Conservation (phyloP, 2,329 filamentous ascomycete species). For the Colletotrichum godetiae region DNA sequence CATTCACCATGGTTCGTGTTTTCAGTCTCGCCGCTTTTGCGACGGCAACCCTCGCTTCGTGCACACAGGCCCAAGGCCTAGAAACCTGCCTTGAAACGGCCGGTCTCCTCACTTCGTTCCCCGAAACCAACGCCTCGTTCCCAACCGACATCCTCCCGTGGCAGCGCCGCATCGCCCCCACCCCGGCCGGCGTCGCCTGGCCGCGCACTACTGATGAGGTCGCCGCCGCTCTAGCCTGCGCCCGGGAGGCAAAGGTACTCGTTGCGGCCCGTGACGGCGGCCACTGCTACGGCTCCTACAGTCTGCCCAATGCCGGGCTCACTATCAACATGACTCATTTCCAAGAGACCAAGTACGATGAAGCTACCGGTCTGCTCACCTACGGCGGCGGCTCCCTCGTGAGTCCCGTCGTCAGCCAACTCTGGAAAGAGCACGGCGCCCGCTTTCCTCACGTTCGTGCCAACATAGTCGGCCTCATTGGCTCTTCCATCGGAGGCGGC, state of each 20-base stretch:
- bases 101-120: constrained; percentile 30
- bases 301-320: constrained; percentile 28
- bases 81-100: constrained; percentile 32
- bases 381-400: constrained; percentile 32
- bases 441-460: constrained; percentile 36
- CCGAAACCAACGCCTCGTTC: constrained; percentile 31
- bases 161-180: constrained; percentile 33
- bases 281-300: constrained; percentile 34
- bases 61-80: constrained; percentile 12
- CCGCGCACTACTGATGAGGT: constrained; percentile 29
- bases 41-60: not conserved
- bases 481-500: constrained; percentile 34
- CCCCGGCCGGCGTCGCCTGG: constrained; percentile 33
- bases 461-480: constrained; percentile 30
- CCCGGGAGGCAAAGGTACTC: constrained; percentile 31
- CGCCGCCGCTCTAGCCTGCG: constrained; percentile 32
- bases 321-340: constrained; percentile 34
- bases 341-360: constrained; percentile 29
- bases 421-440: constrained; percentile 33
- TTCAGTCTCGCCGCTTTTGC: constrained; percentile 14
- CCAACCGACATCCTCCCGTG: constrained; percentile 23
- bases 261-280: constrained; percentile 32
- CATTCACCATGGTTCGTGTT: constrained; percentile 16
- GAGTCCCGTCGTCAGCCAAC: constrained; percentile 31
- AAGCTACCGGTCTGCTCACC: constrained; percentile 24